Conservation (phyloP, 139 green algal genomes). For the Chlorella sp. region DNA sequence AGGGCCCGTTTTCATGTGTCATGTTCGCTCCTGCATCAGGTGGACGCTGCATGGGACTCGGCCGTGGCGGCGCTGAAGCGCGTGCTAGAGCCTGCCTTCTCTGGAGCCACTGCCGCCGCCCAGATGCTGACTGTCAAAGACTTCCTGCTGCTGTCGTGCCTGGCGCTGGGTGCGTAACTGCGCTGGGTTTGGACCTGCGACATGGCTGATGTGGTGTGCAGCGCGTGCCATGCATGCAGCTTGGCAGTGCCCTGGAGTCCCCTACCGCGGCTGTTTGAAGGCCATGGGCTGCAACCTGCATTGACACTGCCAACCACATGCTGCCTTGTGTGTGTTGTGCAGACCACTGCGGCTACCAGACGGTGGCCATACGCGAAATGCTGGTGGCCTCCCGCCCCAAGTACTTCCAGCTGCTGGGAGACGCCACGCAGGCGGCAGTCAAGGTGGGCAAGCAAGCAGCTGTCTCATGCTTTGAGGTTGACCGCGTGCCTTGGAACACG, state of each 20-base stretch:
- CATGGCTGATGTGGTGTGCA: not conserved
- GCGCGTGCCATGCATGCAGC: not conserved
- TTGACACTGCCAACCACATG: too few relatives aligned
- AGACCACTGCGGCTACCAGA: constrained; percentile 52
- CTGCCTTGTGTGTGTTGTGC: not conserved
- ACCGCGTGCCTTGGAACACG: too few relatives aligned
- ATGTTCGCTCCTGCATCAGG: constrained; percentile 9
- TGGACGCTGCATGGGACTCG: constrained; percentile 58
- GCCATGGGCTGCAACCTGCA: not conserved
- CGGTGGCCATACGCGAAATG: constrained; percentile 46
- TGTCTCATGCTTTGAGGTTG: too few relatives aligned
- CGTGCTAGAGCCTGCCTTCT: constrained; percentile 58
- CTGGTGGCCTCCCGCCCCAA: constrained; percentile 38
- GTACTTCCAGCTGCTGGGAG: constrained; percentile 65
- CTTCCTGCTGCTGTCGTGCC: constrained; percentile 77
- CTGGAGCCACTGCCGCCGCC: constrained; percentile 38
- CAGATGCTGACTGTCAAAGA: constrained; percentile 70
- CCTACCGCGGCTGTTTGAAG: not conserved
- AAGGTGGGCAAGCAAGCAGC: not conserved
- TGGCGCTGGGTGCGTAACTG: constrained; percentile 55
- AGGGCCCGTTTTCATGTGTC: too few relatives aligned
- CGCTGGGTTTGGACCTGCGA: not conserved
- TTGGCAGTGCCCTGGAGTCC: too few relatives aligned
- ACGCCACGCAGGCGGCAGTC: constrained; percentile 16
- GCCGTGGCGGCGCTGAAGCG: constrained; percentile 57